Base-by-base conservation (phyloP, 345 rosid genomes). In the Moringa oleifera region DNA sequence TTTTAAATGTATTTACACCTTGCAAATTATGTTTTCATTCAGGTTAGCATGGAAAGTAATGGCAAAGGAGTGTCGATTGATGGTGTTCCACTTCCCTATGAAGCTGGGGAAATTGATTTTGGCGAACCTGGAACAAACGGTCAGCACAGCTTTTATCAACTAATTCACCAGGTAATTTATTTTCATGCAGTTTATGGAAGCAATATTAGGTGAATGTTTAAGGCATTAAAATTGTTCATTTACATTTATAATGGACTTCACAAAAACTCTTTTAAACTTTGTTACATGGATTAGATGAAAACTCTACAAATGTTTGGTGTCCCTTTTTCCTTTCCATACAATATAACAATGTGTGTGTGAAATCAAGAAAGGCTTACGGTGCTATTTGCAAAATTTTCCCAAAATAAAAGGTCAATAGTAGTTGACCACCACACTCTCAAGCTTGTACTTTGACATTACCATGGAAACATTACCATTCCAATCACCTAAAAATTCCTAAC, bases 21-120 rank as follows among this genome's bases (percentile, higher is more conserved):
- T 61, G 18, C 55, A 52, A 54, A 58, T 64, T 63, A 22, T 56
- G 24, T 53, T 59, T 72, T 41, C 53, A 53, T 74, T 49, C 63
- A 94, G 97, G 96, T 94, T 68, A 94, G 97, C 81, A 94, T 90
- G 99, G 99, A 94, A 84, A 94, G 99, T 75, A 94, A 94, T 74
- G 99, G 97, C 53, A 94, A 94, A 79, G 96, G 97, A 66, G 97
- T 90, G 33, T 90, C 99, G 20, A 90, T 94, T 61, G 93, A 90
- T 71, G 97, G 97, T 58, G 69, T 74, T 59, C 85, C 89, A 25
- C 96, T 94, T 71, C 88, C 95, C 25, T 87, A 70, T 53, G 96
- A 84, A 77, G 79, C 95, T 24, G 99, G 99, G 68, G 99, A 94
- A 80, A 90, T 86, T 76, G 97, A 94, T 76, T 94, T 94, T 67